Base-by-base conservation (phyloP, 2,329 filamentous ascomycete genomes). In the Penicillium sp. region DNA sequence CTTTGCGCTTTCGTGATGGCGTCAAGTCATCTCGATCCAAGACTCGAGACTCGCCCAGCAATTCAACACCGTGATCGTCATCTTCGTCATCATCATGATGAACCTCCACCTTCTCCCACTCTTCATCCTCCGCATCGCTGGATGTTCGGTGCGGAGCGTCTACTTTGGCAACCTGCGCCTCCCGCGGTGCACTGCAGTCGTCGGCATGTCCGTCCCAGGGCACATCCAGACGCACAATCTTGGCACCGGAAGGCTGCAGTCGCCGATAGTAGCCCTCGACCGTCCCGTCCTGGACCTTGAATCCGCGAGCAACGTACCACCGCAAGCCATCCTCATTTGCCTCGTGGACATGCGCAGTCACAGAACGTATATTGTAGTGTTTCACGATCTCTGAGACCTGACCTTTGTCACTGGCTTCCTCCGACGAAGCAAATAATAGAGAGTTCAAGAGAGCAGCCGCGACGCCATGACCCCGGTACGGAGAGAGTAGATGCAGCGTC, bases 331-430 rank as follows among this genome's bases (percentile, higher is more conserved):
- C 80, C 13, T 74, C 70, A 47, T 84, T 84, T 24, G 74, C 76
- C 55, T 82, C 80, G 74, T 83, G 84, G 1, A 84, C 81, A 63
- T 85, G 82, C 9, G 82, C 82, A 2, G 77, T 80, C 18, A 84
- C 74, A 11, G 67, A 71, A 9, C 64, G 66, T 26, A 79, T 74
- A 26, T 74, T 73, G 52, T 81, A 76, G 47, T 75, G 67, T 29
- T 71, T 68, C 4, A 76, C 70, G 8, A 72, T 56, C 4, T 61
- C 54, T 9, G 69, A 71, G 4, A 70, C 59, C 2, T 47, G 54
- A 29, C 51, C 53, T 18, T 53, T 39, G 18, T 28, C 29, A 28
- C 53, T 49, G 5, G 53, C 41, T 3, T 40, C 45, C 11, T 45
- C 48, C 0, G 56, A 41, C 2, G 46, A 38, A 39, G 52, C 52